Conservation (phyloP, 2,329 filamentous ascomycete genomes). For the Monilinia fructigena region DNA sequence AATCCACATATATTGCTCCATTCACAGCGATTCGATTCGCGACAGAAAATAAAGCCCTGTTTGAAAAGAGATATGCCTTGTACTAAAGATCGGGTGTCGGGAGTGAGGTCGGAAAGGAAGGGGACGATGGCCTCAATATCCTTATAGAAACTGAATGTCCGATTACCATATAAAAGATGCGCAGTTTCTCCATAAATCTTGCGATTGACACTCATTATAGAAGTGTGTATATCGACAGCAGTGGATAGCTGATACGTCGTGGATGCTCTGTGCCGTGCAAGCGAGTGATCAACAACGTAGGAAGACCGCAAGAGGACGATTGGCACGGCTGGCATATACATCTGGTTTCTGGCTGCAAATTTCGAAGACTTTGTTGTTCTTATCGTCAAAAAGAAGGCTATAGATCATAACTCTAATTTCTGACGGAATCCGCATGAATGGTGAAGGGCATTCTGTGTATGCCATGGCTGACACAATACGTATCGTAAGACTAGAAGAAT, state of each 20-base stretch:
- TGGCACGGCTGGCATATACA: slow-evolving; percentile 31
- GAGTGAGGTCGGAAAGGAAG: slow-evolving; percentile 57
- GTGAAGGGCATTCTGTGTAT: slow-evolving; percentile 13
- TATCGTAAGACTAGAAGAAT: neutral
- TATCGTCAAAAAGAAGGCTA: slow-evolving; percentile 46
- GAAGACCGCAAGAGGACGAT: slow-evolving; percentile 38
- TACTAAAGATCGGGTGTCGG: slow-evolving; percentile 48
- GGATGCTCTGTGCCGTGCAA: slow-evolving; percentile 45
- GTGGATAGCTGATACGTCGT: slow-evolving; percentile 57
- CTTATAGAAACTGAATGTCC: slow-evolving; percentile 59
- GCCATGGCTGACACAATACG: neutral
- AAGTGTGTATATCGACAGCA: slow-evolving; percentile 44
- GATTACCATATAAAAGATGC: slow-evolving; percentile 54
- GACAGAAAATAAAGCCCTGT: slow-evolving; percentile 51
- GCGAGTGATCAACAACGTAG: slow-evolving; percentile 45
- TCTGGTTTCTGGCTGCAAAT: slow-evolving; percentile 43
- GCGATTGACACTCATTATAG: slow-evolving; percentile 49
- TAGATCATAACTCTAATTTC: slow-evolving; percentile 38
- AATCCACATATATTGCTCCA: slow-evolving; percentile 55
- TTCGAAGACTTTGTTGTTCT: slow-evolving; percentile 40
- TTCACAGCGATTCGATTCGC: slow-evolving; percentile 55
- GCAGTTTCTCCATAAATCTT: slow-evolving; percentile 56
- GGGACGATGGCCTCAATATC: slow-evolving; percentile 60
- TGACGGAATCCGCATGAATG: slow-evolving; percentile 33
- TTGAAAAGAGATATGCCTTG: slow-evolving; percentile 55